Percentiles rank a stretch among this genome's conserved stretches.
These are phyloP conservation scores for Trypanosoma boissoni DNA, from an alignment of 208 protist genomes.

Conservation along the genomic window DNA sequence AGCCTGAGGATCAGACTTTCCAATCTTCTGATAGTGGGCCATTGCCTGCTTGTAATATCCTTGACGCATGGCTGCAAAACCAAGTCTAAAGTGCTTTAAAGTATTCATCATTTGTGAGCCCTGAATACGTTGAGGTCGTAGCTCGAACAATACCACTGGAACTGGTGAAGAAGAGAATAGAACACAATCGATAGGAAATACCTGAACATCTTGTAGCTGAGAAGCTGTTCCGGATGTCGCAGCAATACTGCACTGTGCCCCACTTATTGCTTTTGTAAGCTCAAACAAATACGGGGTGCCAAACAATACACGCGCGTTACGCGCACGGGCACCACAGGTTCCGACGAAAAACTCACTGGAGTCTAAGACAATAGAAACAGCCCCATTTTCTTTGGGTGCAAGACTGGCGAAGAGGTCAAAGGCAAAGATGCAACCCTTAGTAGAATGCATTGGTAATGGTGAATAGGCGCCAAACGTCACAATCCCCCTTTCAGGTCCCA, in stretches of 20 bases:
- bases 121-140: slow-evolving; percentile 23
- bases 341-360: slow-evolving; percentile 65
- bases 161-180: slow-evolving; percentile 32
- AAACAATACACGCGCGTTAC: slow-evolving; percentile 26
- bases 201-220: slow-evolving; percentile 35
- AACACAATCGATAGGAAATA: slow-evolving; percentile 55
- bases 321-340: slow-evolving; percentile 33
- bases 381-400: slow-evolving; percentile 25
- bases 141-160: slow-evolving; percentile 53
- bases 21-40: slow-evolving; percentile 26
- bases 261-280: slow-evolving; percentile 13
- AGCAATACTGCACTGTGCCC: slow-evolving; percentile 38
- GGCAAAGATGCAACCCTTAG: slow-evolving; percentile 57
- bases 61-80: slow-evolving; percentile 54
- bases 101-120: slow-evolving; percentile 28
- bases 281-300: slow-evolving; percentile 11
- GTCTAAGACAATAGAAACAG: slow-evolving; percentile 57
- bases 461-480: slow-evolving; percentile 71
- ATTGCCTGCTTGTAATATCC: slow-evolving; percentile 50
- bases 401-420: slow-evolving; percentile 43
- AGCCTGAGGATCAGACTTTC: slow-evolving; percentile 29
- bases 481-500: slow-evolving; percentile 46
- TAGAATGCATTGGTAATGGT: slow-evolving; percentile 49
- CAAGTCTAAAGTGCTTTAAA: slow-evolving; percentile 42
- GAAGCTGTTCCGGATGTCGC: slow-evolving; percentile 48